These are phyloP conservation scores for Ustilago nuda DNA, from an alignment of 1,284 basidiomycete species.

Conservation along the genomic window DNA sequence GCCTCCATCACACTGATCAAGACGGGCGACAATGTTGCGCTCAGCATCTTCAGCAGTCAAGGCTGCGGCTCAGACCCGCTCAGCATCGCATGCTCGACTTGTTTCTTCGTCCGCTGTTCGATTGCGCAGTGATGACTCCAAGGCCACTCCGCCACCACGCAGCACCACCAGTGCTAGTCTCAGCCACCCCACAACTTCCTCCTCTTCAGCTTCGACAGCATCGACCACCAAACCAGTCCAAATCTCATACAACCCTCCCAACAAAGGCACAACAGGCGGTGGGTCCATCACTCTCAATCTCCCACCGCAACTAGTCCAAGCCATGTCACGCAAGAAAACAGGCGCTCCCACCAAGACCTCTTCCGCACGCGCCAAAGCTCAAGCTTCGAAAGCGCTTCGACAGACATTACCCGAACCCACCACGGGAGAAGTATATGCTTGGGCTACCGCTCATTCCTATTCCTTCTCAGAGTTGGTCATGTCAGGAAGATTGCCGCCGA, in stretches of 20 bases:
- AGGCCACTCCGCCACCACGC: not conserved
- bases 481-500: conserved; percentile 51
- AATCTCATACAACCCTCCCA: conserved; percentile 40
- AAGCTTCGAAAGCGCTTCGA: conserved; percentile 44
- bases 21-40: conserved; percentile 22
- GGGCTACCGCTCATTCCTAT: conserved; percentile 64
- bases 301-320: conserved; percentile 39
- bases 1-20: not conserved
- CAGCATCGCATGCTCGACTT: conserved; percentile 4
- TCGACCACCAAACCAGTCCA: conserved; percentile 38
- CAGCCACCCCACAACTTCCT: conserved; percentile 10
- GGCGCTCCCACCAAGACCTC: conserved; percentile 35
- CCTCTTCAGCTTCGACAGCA: conserved; percentile 8
- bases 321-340: conserved; percentile 43
- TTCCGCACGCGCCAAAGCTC: conserved; percentile 46
- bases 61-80: conserved; percentile 10
- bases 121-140: conserved; percentile 30
- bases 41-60: conserved; percentile 19
- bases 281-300: conserved; percentile 50
- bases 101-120: conserved; percentile 14
- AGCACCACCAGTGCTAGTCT: not conserved
- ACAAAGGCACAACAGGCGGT: conserved; percentile 32
- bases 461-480: conserved; percentile 56
- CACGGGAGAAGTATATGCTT: conserved; percentile 58
- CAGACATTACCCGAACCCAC: conserved; percentile 44